Conservation (phyloP, 495 filamentous ascomycete species). For the Aspergillus egyptiacus region DNA sequence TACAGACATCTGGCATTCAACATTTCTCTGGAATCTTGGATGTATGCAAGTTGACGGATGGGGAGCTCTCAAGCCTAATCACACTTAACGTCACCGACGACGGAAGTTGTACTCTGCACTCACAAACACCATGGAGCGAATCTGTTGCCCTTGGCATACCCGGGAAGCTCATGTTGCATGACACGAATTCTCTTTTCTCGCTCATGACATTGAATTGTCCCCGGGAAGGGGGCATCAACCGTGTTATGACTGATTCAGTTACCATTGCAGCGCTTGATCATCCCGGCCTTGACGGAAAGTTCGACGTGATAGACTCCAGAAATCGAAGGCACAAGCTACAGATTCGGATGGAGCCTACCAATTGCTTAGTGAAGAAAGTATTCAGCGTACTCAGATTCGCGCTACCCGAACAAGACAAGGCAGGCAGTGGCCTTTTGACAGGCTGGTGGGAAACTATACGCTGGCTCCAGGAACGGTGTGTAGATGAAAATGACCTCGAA, state of each 20-base stretch:
- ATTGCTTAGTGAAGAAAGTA: conserved; percentile 50
- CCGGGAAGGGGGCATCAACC: conserved; percentile 48
- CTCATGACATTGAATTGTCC: conserved; percentile 26
- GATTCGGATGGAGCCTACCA: conserved; percentile 60
- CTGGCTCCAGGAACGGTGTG: conserved; percentile 53
- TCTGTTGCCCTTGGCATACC: conserved; percentile 53
- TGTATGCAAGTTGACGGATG: conserved; percentile 68
- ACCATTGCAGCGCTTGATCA: conserved; percentile 40
- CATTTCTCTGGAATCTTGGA: conserved; percentile 57
- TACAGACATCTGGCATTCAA: conserved; percentile 38
- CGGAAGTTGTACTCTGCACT: conserved; percentile 56
- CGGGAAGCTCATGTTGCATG: conserved; percentile 39
- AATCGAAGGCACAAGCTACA: conserved; percentile 58
- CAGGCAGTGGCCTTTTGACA: conserved; percentile 57
- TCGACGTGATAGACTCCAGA: conserved; percentile 59
- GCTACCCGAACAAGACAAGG: conserved; percentile 49
- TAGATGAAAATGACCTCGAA: conserved; percentile 54
- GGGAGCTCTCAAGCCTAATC: conserved; percentile 59
- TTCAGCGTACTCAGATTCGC: conserved; percentile 58
- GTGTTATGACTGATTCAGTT: conserved; percentile 47
- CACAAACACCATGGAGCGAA: conserved; percentile 72
- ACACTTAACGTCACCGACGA: conserved; percentile 60
- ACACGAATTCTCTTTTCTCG: conserved; percentile 36
- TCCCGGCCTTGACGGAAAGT: conserved; percentile 44
- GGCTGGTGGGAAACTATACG: conserved; percentile 73